A percentile compares a stretch with the other conserved stretches of the same genome.
Conservation (phyloP, 2,329 filamentous ascomycete genomes). For the Diaporthe destruens region DNA sequence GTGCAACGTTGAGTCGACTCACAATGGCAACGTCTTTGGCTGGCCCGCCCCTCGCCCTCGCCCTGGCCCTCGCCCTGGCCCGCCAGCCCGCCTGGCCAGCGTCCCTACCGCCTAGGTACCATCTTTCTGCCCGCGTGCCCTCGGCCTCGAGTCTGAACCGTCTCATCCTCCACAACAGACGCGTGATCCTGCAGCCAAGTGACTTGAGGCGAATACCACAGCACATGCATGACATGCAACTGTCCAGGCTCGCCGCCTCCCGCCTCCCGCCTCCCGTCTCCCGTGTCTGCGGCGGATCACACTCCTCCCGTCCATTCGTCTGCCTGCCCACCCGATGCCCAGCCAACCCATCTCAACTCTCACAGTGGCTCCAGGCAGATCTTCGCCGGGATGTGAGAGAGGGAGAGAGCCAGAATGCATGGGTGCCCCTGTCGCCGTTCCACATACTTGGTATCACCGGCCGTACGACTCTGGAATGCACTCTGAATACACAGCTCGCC, state of each 20-base stretch:
- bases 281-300: not conserved
- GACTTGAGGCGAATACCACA: constrained; percentile 15
- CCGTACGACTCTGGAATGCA: constrained; percentile 33
- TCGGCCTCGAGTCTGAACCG: constrained; percentile 11
- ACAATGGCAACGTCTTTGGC: constrained; percentile 22
- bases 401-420: not conserved
- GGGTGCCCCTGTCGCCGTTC: constrained; percentile 17
- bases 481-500: constrained; percentile 27
- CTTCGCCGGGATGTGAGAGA: constrained; percentile 24
- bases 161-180: not conserved
- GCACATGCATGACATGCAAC: constrained; percentile 7
- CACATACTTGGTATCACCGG: constrained; percentile 33
- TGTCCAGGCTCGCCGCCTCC: not conserved
- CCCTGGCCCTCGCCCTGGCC: constrained; percentile 7
- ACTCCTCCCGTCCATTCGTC: not conserved
- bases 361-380: constrained; percentile 4
- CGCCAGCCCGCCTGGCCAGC: not conserved
- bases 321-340: not conserved
- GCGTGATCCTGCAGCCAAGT: constrained; percentile 11
- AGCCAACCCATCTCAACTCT: not conserved
- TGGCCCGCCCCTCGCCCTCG: constrained; percentile 3
- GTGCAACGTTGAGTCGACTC: constrained; percentile 28
- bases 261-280: not conserved
- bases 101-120: constrained; percentile 5
- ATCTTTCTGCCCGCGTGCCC: constrained; percentile 7